Evolutionary conservation across 1,139 yeast species (phyloP).

Genomic region (Candida labiduridarum): DNA sequence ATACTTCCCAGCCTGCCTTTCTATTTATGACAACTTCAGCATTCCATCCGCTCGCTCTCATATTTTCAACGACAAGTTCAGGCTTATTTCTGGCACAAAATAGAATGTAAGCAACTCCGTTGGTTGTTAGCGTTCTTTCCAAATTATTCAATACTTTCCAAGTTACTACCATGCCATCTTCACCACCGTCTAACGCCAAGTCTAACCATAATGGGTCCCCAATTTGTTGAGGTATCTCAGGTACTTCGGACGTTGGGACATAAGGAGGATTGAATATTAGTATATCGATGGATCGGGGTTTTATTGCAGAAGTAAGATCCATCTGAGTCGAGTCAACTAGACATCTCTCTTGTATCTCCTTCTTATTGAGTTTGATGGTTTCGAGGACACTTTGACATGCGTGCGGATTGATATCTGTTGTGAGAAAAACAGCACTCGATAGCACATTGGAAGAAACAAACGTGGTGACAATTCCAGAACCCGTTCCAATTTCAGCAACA

Average conservation of each 20-base stretch:
- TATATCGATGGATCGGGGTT: constrained; percentile 57
- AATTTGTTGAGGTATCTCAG: constrained; percentile 53
- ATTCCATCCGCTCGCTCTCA: constrained; percentile 58
- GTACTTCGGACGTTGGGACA: constrained; percentile 78
- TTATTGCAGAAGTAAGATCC: constrained; percentile 55
- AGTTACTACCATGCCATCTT: constrained; percentile 87
- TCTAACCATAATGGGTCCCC: constrained; percentile 74
- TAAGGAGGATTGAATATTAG: constrained; percentile 93
- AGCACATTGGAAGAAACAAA: constrained; percentile 61
- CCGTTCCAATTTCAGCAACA: constrained; percentile 87
- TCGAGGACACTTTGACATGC: constrained; percentile 61
- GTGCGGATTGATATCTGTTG: constrained; percentile 80
- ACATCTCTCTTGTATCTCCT: constrained; percentile 41
- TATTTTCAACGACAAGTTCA: constrained; percentile 49
- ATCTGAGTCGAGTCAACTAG: constrained; percentile 60
- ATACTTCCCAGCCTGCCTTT: constrained; percentile 97
- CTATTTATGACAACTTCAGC: constrained; percentile 56
- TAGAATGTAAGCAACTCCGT: constrained; percentile 78
- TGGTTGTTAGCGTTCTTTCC: constrained; percentile 44
- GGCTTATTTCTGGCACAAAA: constrained; percentile 92
- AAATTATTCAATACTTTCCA: constrained; percentile 58
- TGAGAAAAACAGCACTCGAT: constrained; percentile 53
- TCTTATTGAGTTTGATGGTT: constrained; percentile 54
- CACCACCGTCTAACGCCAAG: constrained; percentile 86
- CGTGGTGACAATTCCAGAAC: constrained; percentile 85